Conservation (phyloP, 2,329 filamentous ascomycete genomes). For the Fusarium falciforme region DNA sequence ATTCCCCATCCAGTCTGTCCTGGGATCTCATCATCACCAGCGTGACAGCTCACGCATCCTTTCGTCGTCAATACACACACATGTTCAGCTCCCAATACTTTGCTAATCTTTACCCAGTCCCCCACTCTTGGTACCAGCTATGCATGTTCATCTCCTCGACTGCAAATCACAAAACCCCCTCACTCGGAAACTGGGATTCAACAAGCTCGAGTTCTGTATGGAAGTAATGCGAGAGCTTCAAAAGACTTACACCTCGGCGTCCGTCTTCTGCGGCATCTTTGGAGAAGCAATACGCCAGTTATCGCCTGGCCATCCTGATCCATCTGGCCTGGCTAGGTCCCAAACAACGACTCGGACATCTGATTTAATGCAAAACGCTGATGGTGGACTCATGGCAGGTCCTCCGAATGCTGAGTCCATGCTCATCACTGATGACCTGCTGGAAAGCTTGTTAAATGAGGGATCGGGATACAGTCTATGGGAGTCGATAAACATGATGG, state of each 20-base stretch:
- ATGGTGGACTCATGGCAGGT: not conserved
- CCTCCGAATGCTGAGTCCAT: not conserved
- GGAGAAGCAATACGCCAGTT: not conserved
- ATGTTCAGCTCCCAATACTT: not conserved
- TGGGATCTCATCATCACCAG: not conserved
- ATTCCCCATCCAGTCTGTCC: not conserved
- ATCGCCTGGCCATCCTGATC: fast-evolving
- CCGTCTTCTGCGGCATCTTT: not conserved
- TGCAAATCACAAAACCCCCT: not conserved
- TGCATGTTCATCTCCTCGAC: not conserved
- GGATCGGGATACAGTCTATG: not conserved
- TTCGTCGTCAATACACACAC: not conserved
- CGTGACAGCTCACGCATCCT: not conserved
- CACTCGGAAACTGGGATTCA: not conserved
- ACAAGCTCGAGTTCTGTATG: not conserved
- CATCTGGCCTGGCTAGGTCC: fast-evolving
- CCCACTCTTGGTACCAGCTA: not conserved
- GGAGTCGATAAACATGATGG: not conserved
- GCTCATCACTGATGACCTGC: not conserved
- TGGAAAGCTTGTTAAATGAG: not conserved
- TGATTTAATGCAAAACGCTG: not conserved
- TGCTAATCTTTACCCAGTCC: not conserved
- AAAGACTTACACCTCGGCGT: not conserved
- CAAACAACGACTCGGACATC: not conserved
- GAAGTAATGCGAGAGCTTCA: not conserved